Evolutionary conservation across 768 basidiomycete genomes (phyloP).

Genomic region (Tubosaeta brunneosetosa): DNA sequence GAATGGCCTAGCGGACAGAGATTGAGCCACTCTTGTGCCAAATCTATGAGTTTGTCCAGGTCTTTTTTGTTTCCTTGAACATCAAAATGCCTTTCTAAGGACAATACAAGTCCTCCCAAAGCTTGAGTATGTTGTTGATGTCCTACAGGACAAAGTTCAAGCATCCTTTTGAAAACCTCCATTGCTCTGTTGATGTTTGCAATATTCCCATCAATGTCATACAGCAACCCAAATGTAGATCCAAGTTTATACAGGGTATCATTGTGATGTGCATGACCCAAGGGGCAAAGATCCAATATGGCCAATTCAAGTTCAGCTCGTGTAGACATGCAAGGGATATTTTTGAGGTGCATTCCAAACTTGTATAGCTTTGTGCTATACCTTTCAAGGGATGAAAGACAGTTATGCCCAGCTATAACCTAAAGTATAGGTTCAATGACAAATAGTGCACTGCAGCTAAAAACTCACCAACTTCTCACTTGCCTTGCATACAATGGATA

Average conservation of each 20-base stretch:
- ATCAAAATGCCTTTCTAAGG: not conserved
- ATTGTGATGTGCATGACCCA: not conserved
- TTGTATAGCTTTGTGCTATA: not conserved
- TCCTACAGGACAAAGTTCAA: not conserved
- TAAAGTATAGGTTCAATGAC: not conserved
- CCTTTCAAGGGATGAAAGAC: not conserved
- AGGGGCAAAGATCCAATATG: not conserved
- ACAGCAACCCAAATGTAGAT: not conserved
- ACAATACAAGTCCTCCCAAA: not conserved
- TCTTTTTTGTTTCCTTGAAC: not conserved
- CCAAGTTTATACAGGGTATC: not conserved
- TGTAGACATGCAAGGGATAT: not conserved
- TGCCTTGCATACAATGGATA: not conserved
- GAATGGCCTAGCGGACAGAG: not conserved
- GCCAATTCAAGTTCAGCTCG: not conserved
- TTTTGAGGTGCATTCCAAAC: not conserved
- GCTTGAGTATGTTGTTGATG: not conserved
- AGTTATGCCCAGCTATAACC: not conserved
- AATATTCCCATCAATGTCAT: not conserved
- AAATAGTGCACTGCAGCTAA: not conserved
- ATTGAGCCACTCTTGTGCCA: not conserved
- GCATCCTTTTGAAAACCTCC: not conserved
- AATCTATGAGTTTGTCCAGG: not conserved
- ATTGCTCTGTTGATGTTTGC: conserved; percentile 1
- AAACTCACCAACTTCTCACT: not conserved